Percentiles rank a stretch among this genome's conserved stretches.
Conservation (phyloP, 176 grass and related monocot species). For the Paspalum notatum region DNA sequence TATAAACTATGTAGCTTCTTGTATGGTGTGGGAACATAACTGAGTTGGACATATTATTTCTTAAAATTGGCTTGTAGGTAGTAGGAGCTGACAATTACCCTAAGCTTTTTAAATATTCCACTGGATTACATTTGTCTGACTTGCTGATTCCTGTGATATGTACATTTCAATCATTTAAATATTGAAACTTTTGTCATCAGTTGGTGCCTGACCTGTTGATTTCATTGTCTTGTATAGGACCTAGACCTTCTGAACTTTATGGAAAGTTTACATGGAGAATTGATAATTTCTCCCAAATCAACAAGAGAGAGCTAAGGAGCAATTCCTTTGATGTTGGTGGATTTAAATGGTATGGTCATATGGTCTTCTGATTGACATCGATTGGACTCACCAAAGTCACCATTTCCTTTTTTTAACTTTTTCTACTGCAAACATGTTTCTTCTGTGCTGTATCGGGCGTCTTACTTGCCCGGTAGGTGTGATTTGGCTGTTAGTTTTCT, state of each 20-base stretch:
- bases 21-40: background rate
- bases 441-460: conserved; percentile 22
- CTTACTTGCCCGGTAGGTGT: conserved; percentile 2
- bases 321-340: conserved; percentile 97
- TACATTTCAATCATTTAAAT: background rate
- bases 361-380: background rate
- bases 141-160: conserved; percentile 12
- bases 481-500: conserved; percentile 15
- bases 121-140: background rate
- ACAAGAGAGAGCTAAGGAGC: conserved; percentile 90
- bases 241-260: conserved; percentile 85
- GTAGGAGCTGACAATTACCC: background rate
- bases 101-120: conserved; percentile 21
- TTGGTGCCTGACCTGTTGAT: conserved; percentile 38
- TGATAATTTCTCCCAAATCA: conserved; percentile 96
- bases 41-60: conserved; percentile 5
- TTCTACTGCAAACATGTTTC: conserved; percentile 17
- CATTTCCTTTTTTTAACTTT: conserved; percentile 20
- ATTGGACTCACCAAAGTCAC: background rate
- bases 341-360: conserved; percentile 83
- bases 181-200: conserved; percentile 7
- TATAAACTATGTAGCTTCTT: background rate
- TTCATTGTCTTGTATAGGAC: conserved; percentile 62
- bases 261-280: conserved; percentile 97
- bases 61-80: background rate